Evolutionary conservation across 495 filamentous ascomycete genomes (phyloP).

Genomic region (Penicillium longicatenatum): DNA sequence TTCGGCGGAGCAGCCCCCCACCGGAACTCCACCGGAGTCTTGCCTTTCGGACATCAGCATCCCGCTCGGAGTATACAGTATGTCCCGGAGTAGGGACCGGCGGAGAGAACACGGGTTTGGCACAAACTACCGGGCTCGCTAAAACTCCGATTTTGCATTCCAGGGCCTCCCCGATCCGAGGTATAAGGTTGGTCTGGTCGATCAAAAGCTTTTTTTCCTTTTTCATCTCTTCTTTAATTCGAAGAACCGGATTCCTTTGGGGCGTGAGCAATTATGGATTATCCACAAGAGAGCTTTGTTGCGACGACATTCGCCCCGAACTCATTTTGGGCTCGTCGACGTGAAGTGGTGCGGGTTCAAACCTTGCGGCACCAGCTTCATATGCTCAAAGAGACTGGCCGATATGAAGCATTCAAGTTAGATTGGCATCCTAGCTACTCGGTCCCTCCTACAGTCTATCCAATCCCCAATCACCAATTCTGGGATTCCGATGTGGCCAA

Average conservation of each 20-base stretch:
- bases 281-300: constrained; percentile 39
- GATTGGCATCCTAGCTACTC: constrained; percentile 52
- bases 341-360: constrained; percentile 40
- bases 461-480: constrained; percentile 55
- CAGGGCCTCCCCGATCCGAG: not conserved
- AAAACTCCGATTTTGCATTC: constrained; percentile 12
- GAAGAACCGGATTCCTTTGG: not conserved
- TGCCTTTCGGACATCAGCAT: constrained; percentile 17
- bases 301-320: constrained; percentile 29
- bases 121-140: constrained; percentile 9
- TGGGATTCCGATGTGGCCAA: constrained; percentile 65
- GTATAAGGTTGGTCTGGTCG: constrained; percentile 5
- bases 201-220: not conserved
- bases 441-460: constrained; percentile 49
- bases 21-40: constrained; percentile 26
- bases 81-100: not conserved
- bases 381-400: constrained; percentile 54
- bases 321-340: constrained; percentile 39
- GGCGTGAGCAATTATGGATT: constrained; percentile 24
- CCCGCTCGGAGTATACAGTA: constrained; percentile 12
- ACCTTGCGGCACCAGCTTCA: constrained; percentile 50
- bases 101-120: not conserved
- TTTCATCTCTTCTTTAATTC: not conserved
- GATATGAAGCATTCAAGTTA: constrained; percentile 57
- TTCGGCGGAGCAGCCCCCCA: constrained; percentile 7